These are phyloP conservation scores for Symbiodinium natans DNA, from an alignment of 73 alveolate species.

Conservation along the genomic window DNA sequence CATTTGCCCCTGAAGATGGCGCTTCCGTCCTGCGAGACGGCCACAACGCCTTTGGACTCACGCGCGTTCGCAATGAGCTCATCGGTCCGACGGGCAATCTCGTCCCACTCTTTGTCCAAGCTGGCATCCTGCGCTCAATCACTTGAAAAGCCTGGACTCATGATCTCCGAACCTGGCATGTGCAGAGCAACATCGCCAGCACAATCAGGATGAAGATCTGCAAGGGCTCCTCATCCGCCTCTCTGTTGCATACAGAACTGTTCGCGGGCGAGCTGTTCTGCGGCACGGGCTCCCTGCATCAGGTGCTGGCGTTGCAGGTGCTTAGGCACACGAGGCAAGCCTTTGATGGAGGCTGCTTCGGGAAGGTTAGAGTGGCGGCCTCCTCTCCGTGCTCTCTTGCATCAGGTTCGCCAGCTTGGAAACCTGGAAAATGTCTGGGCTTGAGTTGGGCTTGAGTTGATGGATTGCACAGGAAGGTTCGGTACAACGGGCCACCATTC, in stretches of 20 bases:
- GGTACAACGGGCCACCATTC: too few relatives aligned
- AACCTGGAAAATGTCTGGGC: too few relatives aligned
- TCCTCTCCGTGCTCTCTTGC: conserved; percentile 10
- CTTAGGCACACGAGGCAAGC: too few relatives aligned
- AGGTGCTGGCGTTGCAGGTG: too few relatives aligned
- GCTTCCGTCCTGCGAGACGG: not conserved
- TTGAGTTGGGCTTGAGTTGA: too few relatives aligned
- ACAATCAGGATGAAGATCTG: too few relatives aligned
- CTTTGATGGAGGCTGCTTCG: too few relatives aligned
- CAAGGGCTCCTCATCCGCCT: conserved; percentile 4
- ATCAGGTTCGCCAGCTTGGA: not conserved
- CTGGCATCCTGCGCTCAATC: not conserved
- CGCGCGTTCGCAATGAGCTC: conserved; percentile 62
- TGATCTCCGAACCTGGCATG: too few relatives aligned
- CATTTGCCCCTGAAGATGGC: too few relatives aligned
- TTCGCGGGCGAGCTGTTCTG: not conserved
- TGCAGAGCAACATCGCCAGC: not conserved
- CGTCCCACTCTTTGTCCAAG: conserved; percentile 79
- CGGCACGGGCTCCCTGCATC: conserved; percentile 9
- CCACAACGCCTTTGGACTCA: conserved; percentile 52
- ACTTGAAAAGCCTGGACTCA: not conserved
- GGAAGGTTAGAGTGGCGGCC: not conserved
- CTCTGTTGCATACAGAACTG: not conserved
- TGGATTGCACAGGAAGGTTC: too few relatives aligned
- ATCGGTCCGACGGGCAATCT: conserved; percentile 73